Percentiles rank a stretch among this genome's conserved stretches.
Conservation (phyloP, 1,139 yeast genomes). For the Casaregolazyma lundiana region DNA sequence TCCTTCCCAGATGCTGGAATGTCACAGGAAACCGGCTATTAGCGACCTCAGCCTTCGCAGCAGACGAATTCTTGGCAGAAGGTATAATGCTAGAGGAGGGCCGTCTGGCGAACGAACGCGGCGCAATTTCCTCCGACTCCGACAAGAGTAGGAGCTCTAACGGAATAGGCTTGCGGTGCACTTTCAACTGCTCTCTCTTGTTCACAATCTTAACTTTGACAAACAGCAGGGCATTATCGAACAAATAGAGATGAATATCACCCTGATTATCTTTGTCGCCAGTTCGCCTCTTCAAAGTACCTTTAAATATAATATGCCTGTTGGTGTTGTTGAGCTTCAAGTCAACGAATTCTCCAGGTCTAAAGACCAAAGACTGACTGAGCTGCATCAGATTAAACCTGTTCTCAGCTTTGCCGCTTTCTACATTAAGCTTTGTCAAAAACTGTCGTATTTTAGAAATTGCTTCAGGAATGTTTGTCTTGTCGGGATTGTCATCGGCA, state of each 20-base stretch:
- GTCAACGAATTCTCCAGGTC: constrained; percentile 84
- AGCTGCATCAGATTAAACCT: constrained; percentile 84
- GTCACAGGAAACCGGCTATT: constrained; percentile 43
- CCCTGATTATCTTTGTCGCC: constrained; percentile 73
- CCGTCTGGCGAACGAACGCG: constrained; percentile 43
- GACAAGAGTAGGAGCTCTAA: constrained; percentile 74
- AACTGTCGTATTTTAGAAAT: constrained; percentile 71
- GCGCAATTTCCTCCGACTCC: constrained; percentile 73
- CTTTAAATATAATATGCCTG: constrained; percentile 74
- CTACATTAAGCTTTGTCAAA: constrained; percentile 75
- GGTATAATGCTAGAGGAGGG: constrained; percentile 42
- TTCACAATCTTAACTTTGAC: constrained; percentile 83
- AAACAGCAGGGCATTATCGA: constrained; percentile 84
- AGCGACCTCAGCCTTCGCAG: constrained; percentile 3
- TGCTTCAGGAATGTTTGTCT: constrained; percentile 65
- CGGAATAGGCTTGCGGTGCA: constrained; percentile 89
- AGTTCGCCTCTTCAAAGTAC: constrained; percentile 67
- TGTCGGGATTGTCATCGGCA: constrained; percentile 68
- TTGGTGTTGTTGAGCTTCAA: constrained; percentile 78
- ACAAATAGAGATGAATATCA: constrained; percentile 69
- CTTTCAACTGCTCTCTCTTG: constrained; percentile 87
- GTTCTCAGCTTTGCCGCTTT: constrained; percentile 93
- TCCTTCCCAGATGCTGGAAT: constrained; percentile 53
- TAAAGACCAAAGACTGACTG: constrained; percentile 66
- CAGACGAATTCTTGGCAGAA: constrained; percentile 18